Evolutionary conservation across 495 filamentous ascomycete genomes (phyloP), one percentile per base, ranked within the genome.

Genomic region (Hapsidospora chrysogenum): DNA sequence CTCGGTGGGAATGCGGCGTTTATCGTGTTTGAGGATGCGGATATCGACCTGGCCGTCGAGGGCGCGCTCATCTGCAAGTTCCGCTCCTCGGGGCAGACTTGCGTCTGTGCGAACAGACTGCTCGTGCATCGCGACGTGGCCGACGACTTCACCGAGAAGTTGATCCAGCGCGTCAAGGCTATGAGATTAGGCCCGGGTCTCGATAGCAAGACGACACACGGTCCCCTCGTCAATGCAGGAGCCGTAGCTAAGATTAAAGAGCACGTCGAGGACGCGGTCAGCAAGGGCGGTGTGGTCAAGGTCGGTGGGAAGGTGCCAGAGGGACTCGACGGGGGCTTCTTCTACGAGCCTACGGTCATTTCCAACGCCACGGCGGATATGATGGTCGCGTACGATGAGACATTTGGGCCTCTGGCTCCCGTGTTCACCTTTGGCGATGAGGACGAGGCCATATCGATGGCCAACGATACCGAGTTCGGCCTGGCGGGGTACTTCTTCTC

Each of bases 1-100:
- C 63, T 84, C 16, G 78, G 78, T 17, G 78, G 78, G 7, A 82
- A 84, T 49, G 76, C 74, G 23, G 78, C 78, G 1, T 80, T 80
- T 51, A 59, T 82, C 29, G 68, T 82, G 6, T 82, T 84, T 44
- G 70, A 79, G 33, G 78, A 84, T 47, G 75, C 75, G n/a, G 70
- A 81, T 37, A 53, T 80, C n/a, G 65, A 79, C 15, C 56, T 66
- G 27, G 73, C 78, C 15, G 73, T 77, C n/a, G n/a, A 82, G 40
- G 69, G 68, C 18, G 70, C 71, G 40, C 60, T 76, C 11, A 69
- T 74, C 38, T 56, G 68, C 22, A 80, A 80, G 41, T 79, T 75
- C 63, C 62, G 75, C 17, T 66, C 72, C n/a, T n/a, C n/a, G 0
- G 76, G 78, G 3, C 78, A 84, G 48, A 76, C 78, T 0, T 84